phyloP scores from a whole-genome alignment of 1,284 basidiomycete species.

The Mycosarcoma maydis region DNA sequence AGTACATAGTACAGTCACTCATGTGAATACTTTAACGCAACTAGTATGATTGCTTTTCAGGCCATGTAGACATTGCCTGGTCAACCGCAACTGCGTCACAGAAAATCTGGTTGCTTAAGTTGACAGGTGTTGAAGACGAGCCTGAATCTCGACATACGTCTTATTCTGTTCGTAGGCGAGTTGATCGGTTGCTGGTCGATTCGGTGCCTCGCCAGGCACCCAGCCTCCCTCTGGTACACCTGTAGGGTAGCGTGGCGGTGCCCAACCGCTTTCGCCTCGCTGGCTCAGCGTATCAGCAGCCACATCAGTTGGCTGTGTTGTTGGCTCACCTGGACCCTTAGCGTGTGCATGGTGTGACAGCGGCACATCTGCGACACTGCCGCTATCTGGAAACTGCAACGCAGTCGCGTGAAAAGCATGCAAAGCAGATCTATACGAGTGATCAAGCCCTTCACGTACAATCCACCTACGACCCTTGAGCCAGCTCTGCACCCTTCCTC shows the following conservation, averaged over 20 bases:
- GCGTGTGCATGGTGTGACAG: slow-evolving; percentile 11
- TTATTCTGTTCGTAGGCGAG: slow-evolving; percentile 35
- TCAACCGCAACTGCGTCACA: too few relatives aligned
- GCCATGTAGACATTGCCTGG: too few relatives aligned
- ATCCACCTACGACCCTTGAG: slow-evolving; percentile 42
- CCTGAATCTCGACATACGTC: slow-evolving; percentile 44
- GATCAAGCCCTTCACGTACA: slow-evolving; percentile 53
- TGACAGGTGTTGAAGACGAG: slow-evolving; percentile 11
- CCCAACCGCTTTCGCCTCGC: slow-evolving; percentile 52
- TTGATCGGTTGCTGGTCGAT: slow-evolving; percentile 26
- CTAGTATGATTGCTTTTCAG: too few relatives aligned
- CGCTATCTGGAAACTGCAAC: slow-evolving; percentile 15
- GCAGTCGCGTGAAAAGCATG: slow-evolving; percentile 15
- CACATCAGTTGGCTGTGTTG: neutral
- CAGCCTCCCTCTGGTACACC: slow-evolving; percentile 40
- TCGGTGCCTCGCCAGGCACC: slow-evolving; percentile 38
- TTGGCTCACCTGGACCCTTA: neutral
- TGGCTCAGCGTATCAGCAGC: slow-evolving; percentile 11
- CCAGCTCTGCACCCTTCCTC: slow-evolving; percentile 44
- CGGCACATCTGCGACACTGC: neutral
- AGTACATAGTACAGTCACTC: too few relatives aligned
- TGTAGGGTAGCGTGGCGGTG: slow-evolving; percentile 48
- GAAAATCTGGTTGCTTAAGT: too few relatives aligned
- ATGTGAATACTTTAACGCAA: too few relatives aligned
- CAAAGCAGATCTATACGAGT: slow-evolving; percentile 32